Evolutionary conservation across 371 early-diverging fungal genomes (phyloP), one percentile per base, ranked within the genome.

Genomic region (Mortierella polycephala): DNA sequence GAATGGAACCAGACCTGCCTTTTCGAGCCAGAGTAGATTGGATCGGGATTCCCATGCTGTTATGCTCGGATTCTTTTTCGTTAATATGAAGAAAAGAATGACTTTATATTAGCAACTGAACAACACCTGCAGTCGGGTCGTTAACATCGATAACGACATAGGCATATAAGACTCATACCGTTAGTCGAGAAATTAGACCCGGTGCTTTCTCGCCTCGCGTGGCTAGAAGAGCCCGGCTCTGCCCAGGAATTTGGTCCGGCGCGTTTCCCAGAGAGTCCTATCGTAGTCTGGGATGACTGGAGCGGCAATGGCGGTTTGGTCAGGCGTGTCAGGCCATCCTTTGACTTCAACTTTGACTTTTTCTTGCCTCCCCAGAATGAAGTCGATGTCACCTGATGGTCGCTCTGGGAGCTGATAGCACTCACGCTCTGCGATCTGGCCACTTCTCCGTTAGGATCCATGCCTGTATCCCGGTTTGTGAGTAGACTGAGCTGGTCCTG

Each of bases 331-430:
- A 62, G 7, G 1, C 61, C 64, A 18, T 71, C 71, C 61, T 76
- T 79, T 20, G 21, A 10, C 44, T 72, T 73, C 14, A 52, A 37
- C 45, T 79, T 79, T 0, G 67, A 64, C 49, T 69, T 72, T n/a
- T 57, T 79, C 44, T 67, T 64, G 11, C 73, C 53, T 18, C 80
- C 73, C 80, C 80, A 79, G 21, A 79, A 79, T 0, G 80, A 73
- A 0, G 80, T 72, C 21, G 72, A 58, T 0, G 58, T 20, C 11
- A 68, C 10, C 44, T 67, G 77, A 4, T 44, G 16, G 30, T 76
- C 77, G n/a, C 77, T 64, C 55, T 76, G 77, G 1, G 71, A 71
- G 50, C 71, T 71, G 58, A 71, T 71, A 12, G 68, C 77, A 37
- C 68, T 76, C 2, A 64, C 71, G 51, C 77, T 76, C 40, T 76